Conservation (phyloP, 2,329 filamentous ascomycete species). For the Paecilomyces dactylethromorphus region DNA sequence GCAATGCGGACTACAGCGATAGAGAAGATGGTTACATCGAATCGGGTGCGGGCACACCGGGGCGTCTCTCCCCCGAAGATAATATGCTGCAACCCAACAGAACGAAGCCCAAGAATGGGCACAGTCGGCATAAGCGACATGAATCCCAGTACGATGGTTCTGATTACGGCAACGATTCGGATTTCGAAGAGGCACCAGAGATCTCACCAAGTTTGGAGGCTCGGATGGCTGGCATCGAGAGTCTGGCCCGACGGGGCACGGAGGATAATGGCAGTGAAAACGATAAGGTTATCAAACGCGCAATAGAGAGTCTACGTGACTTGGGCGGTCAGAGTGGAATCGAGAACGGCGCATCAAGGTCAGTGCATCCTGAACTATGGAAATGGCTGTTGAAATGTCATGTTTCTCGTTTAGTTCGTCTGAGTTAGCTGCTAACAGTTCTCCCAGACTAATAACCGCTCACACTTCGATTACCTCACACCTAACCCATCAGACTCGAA, state of each 20-base stretch:
- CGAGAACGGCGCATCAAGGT: constrained; percentile 52
- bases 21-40: constrained; percentile 23
- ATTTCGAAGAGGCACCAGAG: constrained; percentile 46
- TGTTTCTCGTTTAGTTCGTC: not conserved
- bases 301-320: constrained; percentile 47
- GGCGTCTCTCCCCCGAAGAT: constrained; percentile 15
- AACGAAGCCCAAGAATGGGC: constrained; percentile 31
- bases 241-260: constrained; percentile 46
- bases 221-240: constrained; percentile 51
- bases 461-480: constrained; percentile 54
- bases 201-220: constrained; percentile 50
- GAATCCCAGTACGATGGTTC: constrained; percentile 51
- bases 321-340: constrained; percentile 50
- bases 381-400: not conserved
- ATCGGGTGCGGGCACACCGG: constrained; percentile 20
- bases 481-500: constrained; percentile 55
- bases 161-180: constrained; percentile 52
- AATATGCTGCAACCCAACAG: constrained; percentile 27
- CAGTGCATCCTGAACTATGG: constrained; percentile 12
- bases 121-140: constrained; percentile 29
- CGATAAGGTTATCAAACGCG: constrained; percentile 47
- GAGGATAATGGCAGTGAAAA: constrained; percentile 46
- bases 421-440: not conserved
- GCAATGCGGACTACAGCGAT: constrained; percentile 24
- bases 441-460: constrained; percentile 49